Percentiles rank a stretch among this genome's conserved stretches.
Conservation (phyloP, 495 filamentous ascomycete genomes). For the Lasiosphaeria hispida region DNA sequence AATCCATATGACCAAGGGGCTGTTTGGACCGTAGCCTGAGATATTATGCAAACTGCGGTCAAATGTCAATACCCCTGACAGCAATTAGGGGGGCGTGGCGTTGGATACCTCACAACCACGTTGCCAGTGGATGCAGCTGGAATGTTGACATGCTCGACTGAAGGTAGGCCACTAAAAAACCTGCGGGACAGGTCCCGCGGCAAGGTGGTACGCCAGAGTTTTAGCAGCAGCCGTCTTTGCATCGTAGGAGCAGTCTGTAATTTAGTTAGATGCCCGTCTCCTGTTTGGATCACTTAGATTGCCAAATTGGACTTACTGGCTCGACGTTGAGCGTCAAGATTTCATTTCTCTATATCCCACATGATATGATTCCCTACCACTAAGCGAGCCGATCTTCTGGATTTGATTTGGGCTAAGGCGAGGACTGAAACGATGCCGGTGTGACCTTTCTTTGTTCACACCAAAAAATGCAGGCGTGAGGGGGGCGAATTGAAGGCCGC, state of each 20-base stretch:
- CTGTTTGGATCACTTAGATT: background rate
- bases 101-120: slow-evolving; percentile 21
- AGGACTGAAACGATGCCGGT: too few relatives aligned
- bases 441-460: too few relatives aligned
- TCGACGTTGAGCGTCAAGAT: too few relatives aligned
- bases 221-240: slow-evolving; percentile 11
- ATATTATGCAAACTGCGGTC: slow-evolving; percentile 11
- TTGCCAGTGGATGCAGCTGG: slow-evolving; percentile 22
- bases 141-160: slow-evolving; percentile 17
- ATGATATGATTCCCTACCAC: too few relatives aligned
- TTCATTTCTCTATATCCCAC: too few relatives aligned
- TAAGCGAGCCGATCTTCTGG: too few relatives aligned
- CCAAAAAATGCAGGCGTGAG: too few relatives aligned
- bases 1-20: slow-evolving; percentile 36
- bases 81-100: too few relatives aligned
- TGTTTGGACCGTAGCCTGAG: background rate
- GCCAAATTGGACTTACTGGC: background rate
- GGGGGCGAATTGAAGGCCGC: too few relatives aligned
- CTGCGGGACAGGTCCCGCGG: background rate
- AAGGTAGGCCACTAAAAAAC: slow-evolving; percentile 8
- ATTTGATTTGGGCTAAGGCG: too few relatives aligned
- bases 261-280: too few relatives aligned
- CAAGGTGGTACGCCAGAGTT: background rate
- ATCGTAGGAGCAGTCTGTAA: slow-evolving; percentile 7
- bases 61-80: too few relatives aligned